These are phyloP conservation scores for Ganoderma lucidum DNA, from an alignment of 1,284 basidiomycete genomes.

Conservation along the genomic window DNA sequence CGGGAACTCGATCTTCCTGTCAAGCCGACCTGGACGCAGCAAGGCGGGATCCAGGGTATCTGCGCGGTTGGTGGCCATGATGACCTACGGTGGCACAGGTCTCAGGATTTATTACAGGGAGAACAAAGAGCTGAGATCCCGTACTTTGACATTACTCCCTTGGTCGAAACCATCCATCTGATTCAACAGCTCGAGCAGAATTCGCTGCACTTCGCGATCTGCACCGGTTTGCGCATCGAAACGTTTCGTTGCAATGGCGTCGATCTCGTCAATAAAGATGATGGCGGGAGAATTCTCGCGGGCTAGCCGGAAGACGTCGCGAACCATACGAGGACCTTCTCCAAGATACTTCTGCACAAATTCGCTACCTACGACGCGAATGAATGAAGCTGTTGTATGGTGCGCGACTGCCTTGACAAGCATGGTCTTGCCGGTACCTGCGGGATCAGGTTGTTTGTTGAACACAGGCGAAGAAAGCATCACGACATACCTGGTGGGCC, in stretches of 20 bases:
- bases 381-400: constrained; percentile 97
- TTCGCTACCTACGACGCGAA: constrained; percentile 97
- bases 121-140: constrained; percentile 12
- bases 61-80: constrained; percentile 98
- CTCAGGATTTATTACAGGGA: not conserved
- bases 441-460: not conserved
- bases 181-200: constrained; percentile 96
- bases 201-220: constrained; percentile 99
- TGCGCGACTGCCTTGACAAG: constrained; percentile 98
- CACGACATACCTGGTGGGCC: constrained; percentile 83
- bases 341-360: constrained; percentile 99
- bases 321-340: constrained; percentile 99
- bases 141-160: constrained; percentile 97
- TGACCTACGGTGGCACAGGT: constrained; percentile 68
- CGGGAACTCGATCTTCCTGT: constrained; percentile 99
- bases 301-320: constrained; percentile 98
- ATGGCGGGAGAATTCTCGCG: constrained; percentile 98
- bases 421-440: constrained; percentile 99
- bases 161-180: constrained; percentile 99
- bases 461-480: not conserved
- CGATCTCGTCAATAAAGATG: constrained; percentile 99
- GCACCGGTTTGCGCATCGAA: constrained; percentile 99
- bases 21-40: constrained; percentile 96
- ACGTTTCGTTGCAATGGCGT: constrained; percentile 99
- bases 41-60: constrained; percentile 97